Conservation (phyloP, 2,329 filamentous ascomycete genomes). For the Fusarium oxysporum region DNA sequence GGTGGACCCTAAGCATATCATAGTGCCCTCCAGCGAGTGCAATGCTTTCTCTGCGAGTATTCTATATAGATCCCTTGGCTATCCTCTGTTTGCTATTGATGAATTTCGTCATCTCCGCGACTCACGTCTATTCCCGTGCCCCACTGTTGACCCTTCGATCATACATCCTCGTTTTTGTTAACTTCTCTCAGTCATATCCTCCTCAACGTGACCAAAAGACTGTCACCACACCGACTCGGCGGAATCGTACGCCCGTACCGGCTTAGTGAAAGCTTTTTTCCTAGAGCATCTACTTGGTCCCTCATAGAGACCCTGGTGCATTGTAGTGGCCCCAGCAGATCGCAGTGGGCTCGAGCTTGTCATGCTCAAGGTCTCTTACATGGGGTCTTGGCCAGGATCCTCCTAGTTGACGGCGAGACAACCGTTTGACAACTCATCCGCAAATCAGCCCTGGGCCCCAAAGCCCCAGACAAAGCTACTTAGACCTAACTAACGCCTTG, state of each 20-base stretch:
- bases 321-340: conserved; percentile 53
- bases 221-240: conserved; percentile 43
- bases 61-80: conserved; percentile 44
- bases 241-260: conserved; percentile 39
- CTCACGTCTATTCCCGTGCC: conserved; percentile 39
- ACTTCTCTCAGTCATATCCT: conserved; percentile 39
- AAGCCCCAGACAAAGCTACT: conserved; percentile 46
- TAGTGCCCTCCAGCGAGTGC: conserved; percentile 25
- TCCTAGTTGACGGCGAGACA: conserved; percentile 55
- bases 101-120: conserved; percentile 43
- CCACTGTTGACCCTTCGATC: conserved; percentile 31
- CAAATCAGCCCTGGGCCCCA: conserved; percentile 48
- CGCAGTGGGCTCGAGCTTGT: conserved; percentile 56
- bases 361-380: conserved; percentile 53
- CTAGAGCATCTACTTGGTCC: conserved; percentile 33
- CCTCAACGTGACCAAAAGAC: conserved; percentile 40
- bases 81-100: conserved; percentile 37
- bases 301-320: conserved; percentile 55
- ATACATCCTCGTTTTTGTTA: conserved; percentile 24
- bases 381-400: conserved; percentile 53
- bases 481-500: conserved; percentile 45
- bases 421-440: conserved; percentile 52
- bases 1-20: conserved; percentile 40
- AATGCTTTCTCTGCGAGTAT: conserved; percentile 36
- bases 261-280: conserved; percentile 37